Evolutionary conservation across 768 basidiomycete genomes (phyloP), one percentile per base, ranked within the genome.

Genomic region (Pisolithus tinctorius): DNA sequence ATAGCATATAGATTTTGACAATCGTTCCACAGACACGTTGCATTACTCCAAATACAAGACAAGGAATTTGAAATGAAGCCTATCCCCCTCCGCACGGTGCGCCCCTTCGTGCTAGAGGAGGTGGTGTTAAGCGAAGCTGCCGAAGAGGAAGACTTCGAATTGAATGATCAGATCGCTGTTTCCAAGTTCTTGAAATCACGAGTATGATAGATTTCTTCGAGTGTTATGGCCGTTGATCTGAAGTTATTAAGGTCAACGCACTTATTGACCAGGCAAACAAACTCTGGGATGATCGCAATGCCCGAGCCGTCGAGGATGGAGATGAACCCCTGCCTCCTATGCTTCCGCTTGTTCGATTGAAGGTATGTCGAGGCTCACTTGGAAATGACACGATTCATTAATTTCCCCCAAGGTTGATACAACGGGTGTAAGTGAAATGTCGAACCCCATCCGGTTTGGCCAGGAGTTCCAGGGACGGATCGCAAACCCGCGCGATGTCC

Each of bases 371-470:
- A 29, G 25, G 10, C n/a, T 6, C 6, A 31, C 25, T 47, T 17
- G 40, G 3, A 2, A 4, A 14, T 25, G 11, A 6, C 13, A 0
- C 37, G 30, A 14, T 29, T 36, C 37, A 8, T 56, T 36, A 20
- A 20, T 10, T 45, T 10, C 30, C 38, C 20, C 25, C 27, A 48
- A 85, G 87, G 92, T 95, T 16, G 92, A 95, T 63, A 94, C 92
- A 0, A 90, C 94, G 0, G 89, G 87, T 40, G 88, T 93, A 7
- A 83, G 82, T 51, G 88, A 91, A 60, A 92, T 92, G 71, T 92
- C 88, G 49, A 99, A 99, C 65, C 94, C 95, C 23, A 86, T 95
- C 47, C 86, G 96, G 9, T 96, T 99, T 64, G 95, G 96, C 1
- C 93, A 95, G 65, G 90, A 95, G 65, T 97, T 97, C 67, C 80